phyloP scores from a whole-genome alignment of 768 basidiomycete species.

The Leccinum barrowsii region DNA sequence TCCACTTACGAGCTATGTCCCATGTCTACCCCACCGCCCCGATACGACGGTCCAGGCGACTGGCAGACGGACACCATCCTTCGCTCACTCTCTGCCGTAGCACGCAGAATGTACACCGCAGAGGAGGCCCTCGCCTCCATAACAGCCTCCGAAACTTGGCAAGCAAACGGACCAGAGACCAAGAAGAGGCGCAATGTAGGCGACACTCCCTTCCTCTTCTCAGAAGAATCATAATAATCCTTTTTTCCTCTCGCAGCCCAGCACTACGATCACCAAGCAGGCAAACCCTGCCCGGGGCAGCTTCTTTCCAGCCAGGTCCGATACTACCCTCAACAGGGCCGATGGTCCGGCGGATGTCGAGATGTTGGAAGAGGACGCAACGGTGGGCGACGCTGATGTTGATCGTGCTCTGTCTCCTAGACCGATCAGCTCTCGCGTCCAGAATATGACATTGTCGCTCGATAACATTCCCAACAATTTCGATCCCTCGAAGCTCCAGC shows the following conservation, averaged over 20 bases:
- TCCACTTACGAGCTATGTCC: slow-evolving; percentile 59
- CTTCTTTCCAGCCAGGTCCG: slow-evolving; percentile 26
- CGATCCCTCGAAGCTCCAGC: slow-evolving; percentile 34
- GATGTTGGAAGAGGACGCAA: slow-evolving; percentile 26
- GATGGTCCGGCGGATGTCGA: slow-evolving; percentile 25
- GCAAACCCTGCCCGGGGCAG: slow-evolving; percentile 8
- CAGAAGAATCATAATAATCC: slow-evolving; percentile 22
- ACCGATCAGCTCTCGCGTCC: slow-evolving; percentile 29
- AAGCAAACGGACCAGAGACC: slow-evolving; percentile 36
- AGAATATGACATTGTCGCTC: slow-evolving; percentile 49
- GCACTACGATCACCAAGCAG: slow-evolving; percentile 17
- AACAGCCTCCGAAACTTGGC: slow-evolving; percentile 35
- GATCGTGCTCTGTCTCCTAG: slow-evolving; percentile 18
- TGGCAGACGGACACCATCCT: slow-evolving; percentile 59
- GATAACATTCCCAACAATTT: slow-evolving; percentile 43
- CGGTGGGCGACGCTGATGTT: slow-evolving; percentile 25
- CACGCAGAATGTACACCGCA: slow-evolving; percentile 53
- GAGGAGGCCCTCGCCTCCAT: slow-evolving; percentile 44
- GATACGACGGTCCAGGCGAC: slow-evolving; percentile 53
- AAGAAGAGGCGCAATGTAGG: slow-evolving; percentile 45
- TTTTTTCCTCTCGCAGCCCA: slow-evolving; percentile 25
- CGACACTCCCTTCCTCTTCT: slow-evolving; percentile 29
- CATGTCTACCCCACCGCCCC: slow-evolving; percentile 45
- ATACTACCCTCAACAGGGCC: slow-evolving; percentile 11
- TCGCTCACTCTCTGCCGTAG: slow-evolving; percentile 47